phyloP scores from a whole-genome alignment of 2,329 filamentous ascomycete species.

The Paracoccidioides brasiliensis region DNA sequence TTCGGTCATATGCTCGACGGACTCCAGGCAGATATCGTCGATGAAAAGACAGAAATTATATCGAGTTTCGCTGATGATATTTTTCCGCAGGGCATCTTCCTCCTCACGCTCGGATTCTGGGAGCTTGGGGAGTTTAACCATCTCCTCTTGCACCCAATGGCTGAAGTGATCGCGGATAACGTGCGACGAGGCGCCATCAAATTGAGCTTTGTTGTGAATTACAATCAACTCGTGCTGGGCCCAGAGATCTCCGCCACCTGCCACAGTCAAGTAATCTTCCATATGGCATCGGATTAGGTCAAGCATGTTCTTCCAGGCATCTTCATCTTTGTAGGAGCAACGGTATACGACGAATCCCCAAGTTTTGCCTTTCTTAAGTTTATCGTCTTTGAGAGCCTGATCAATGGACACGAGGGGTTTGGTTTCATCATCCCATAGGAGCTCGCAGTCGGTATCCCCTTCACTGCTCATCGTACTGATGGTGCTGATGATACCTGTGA shows the following conservation, averaged over 20 bases:
- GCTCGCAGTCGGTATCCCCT: not conserved
- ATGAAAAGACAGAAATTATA: constrained; percentile 12
- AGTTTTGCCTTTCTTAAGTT: not conserved
- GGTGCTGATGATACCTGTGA: not conserved
- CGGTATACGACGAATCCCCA: constrained; percentile 13
- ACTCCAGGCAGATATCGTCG: constrained; percentile 13
- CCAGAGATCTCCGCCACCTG: constrained; percentile 4
- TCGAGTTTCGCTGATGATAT: constrained; percentile 5
- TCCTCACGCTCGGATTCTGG: not conserved
- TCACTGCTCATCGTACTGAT: not conserved
- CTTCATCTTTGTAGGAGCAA: constrained; percentile 9
- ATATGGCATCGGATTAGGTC: constrained; percentile 4
- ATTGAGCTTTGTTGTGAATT: constrained; percentile 6
- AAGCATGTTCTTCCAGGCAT: constrained; percentile 10
- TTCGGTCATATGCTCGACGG: constrained; percentile 7
- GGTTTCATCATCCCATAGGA: not conserved
- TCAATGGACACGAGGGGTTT: not conserved
- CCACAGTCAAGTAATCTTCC: not conserved
- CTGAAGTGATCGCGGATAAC: constrained; percentile 10
- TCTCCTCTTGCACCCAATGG: constrained; percentile 4
- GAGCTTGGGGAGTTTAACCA: not conserved
- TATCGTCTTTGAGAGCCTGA: not conserved
- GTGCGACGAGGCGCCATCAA: constrained; percentile 7
- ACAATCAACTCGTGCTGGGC: constrained; percentile 7
- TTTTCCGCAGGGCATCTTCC: not conserved